phyloP scores from a whole-genome alignment of 352 stramenopile species.

The Globisporangium spiculum region DNA sequence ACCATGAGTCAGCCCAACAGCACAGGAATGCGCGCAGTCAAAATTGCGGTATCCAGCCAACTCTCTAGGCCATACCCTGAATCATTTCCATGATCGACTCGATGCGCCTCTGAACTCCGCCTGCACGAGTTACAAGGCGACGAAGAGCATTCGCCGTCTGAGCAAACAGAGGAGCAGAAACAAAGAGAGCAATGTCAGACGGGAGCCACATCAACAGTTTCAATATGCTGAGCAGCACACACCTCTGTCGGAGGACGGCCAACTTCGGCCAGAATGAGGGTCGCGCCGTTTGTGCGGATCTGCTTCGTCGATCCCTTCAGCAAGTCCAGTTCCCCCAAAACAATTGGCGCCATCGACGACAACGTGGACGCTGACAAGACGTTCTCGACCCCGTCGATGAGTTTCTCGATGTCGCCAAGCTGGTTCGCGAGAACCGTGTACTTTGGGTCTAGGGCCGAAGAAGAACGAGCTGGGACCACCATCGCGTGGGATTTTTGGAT shows the following conservation, averaged over 20 bases:
- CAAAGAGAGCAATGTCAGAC: neutral
- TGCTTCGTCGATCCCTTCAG: constrained; percentile 56
- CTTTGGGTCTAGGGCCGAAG: constrained; percentile 22
- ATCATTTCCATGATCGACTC: constrained; percentile 30
- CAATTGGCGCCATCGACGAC: constrained; percentile 32
- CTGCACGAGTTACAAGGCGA: constrained; percentile 49
- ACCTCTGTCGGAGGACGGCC: constrained; percentile 42
- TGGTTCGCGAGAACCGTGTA: constrained; percentile 41
- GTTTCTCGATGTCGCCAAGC: constrained; percentile 55
- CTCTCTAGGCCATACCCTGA: constrained; percentile 21
- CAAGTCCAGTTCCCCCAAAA: constrained; percentile 55
- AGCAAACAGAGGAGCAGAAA: neutral
- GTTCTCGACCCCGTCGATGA: constrained; percentile 55
- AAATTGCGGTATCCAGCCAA: neutral
- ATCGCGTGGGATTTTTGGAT: constrained; percentile 16
- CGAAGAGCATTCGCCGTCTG: constrained; percentile 43
- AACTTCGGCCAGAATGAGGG: constrained; percentile 54
- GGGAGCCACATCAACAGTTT: neutral
- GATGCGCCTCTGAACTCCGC: constrained; percentile 51
- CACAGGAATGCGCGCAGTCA: neutral
- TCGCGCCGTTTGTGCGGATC: constrained; percentile 63
- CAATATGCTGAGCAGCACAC: neutral
- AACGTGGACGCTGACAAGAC: constrained; percentile 38
- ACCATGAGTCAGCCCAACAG: neutral
- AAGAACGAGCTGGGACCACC: constrained; percentile 12